These are phyloP conservation scores for Euryodendron excelsum DNA, from an alignment of 148 eudicot genomes.

Conservation along the genomic window DNA sequence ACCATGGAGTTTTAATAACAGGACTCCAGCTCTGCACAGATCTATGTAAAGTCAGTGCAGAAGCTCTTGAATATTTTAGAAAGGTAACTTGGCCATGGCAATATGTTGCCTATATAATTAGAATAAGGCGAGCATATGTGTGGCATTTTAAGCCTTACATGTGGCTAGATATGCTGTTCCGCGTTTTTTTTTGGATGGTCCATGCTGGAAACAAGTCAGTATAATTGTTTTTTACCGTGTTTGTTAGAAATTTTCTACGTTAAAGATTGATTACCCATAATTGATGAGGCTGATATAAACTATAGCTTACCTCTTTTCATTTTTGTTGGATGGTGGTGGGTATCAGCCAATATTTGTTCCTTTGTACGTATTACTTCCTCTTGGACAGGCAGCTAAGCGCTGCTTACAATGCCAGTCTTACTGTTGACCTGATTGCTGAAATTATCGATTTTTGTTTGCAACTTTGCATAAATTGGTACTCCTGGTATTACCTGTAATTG, in stretches of 20 bases:
- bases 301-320: neutral
- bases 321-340: neutral
- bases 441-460: neutral
- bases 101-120: neutral
- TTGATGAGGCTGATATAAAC: neutral
- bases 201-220: neutral
- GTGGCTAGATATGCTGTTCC: neutral
- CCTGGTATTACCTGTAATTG: neutral
- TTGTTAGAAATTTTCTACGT: neutral
- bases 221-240: neutral
- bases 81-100: slow-evolving; percentile 50
- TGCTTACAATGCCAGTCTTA: neutral
- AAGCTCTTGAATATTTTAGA: slow-evolving; percentile 91
- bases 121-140: neutral
- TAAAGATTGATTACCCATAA: neutral
- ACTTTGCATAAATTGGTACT: slow-evolving; percentile 6
- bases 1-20: slow-evolving; percentile 91
- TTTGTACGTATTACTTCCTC: neutral
- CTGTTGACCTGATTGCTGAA: neutral
- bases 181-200: neutral
- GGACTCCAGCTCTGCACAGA: slow-evolving; percentile 92
- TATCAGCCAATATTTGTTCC: slow-evolving; percentile 8
- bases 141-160: neutral
- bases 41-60: slow-evolving; percentile 73
- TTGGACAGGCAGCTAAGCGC: neutral